A percentile compares a stretch with the other conserved stretches of the same genome.
Conservation (phyloP, 2,329 filamentous ascomycete species). For the Hawksworthiomyces lignivorus region DNA sequence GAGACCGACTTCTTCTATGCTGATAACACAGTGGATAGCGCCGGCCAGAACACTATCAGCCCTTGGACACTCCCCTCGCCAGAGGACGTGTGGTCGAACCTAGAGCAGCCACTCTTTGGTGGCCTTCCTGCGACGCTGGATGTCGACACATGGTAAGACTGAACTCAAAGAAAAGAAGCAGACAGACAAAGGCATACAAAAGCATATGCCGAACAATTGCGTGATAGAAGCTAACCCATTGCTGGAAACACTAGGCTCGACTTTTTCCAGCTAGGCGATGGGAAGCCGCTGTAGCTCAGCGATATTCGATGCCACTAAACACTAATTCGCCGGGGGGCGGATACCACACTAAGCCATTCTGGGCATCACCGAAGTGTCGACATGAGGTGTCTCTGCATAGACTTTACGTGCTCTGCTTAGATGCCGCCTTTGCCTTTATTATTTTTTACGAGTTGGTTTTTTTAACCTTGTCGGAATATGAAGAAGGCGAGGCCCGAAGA, state of each 20-base stretch:
- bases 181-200: no score
- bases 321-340: no score
- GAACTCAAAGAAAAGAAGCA: no score
- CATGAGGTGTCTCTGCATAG: not conserved
- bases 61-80: conserved; percentile 6
- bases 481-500: no score
- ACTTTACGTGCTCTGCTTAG: no score
- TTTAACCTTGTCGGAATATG: no score
- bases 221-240: conserved; percentile 4
- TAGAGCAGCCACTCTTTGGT: conserved; percentile 1
- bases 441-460: not conserved
- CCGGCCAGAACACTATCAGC: not conserved
- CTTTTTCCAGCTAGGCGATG: conserved; percentile 6
- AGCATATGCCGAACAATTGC: not conserved
- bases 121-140: conserved; percentile 4
- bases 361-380: conserved; percentile 2
- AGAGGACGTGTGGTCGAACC: not conserved
- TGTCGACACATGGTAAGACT: conserved; percentile 7
- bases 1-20: conserved; percentile 2
- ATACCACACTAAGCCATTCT: conserved; percentile 1
- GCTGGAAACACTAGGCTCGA: conserved; percentile 2
- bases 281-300: not conserved
- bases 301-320: no score
- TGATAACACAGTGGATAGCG: not conserved
- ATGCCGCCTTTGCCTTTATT: not conserved